Conservation (phyloP, 2,329 filamentous ascomycete species). For the Chalaropsis thielavioides region DNA sequence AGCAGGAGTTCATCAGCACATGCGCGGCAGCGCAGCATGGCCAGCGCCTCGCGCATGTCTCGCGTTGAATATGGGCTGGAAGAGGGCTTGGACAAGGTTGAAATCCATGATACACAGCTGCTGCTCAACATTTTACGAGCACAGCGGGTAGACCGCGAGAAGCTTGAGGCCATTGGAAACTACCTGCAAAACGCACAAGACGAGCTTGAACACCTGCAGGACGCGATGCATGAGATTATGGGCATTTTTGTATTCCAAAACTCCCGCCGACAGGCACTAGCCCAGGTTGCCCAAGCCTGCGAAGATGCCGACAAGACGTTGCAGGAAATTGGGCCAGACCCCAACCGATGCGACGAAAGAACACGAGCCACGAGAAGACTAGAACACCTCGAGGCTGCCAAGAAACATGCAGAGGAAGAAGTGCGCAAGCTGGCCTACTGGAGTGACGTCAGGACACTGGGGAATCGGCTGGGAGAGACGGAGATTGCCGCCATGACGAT, state of each 20-base stretch:
- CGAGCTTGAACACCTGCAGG: constrained; percentile 60
- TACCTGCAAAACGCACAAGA: constrained; percentile 51
- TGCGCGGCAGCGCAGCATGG: constrained; percentile 10
- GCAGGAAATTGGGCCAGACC: constrained; percentile 28
- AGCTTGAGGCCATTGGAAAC: constrained; percentile 65
- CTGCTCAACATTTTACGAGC: constrained; percentile 54
- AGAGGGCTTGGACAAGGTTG: constrained; percentile 34
- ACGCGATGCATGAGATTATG: constrained; percentile 76
- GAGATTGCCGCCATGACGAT: constrained; percentile 30
- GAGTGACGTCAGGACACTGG: constrained; percentile 65
- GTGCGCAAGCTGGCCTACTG: constrained; percentile 74
- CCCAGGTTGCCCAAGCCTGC: constrained; percentile 50
- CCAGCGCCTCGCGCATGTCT: constrained; percentile 20
- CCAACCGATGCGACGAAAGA: constrained; percentile 28
- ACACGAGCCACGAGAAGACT: constrained; percentile 32
- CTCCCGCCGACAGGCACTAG: constrained; percentile 63
- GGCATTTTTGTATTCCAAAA: constrained; percentile 76
- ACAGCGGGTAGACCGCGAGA: constrained; percentile 77
- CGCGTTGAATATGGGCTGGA: constrained; percentile 34
- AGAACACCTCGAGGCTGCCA: constrained; percentile 56
- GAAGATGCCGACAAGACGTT: constrained; percentile 31
- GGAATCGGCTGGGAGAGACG: constrained; percentile 34
- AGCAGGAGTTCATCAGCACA: constrained; percentile 8
- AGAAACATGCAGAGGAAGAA: constrained; percentile 64
- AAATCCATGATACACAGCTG: constrained; percentile 47